Evolutionary conservation across 2,329 filamentous ascomycete genomes (phyloP).

Genomic region (Colletotrichum viniferum): DNA sequence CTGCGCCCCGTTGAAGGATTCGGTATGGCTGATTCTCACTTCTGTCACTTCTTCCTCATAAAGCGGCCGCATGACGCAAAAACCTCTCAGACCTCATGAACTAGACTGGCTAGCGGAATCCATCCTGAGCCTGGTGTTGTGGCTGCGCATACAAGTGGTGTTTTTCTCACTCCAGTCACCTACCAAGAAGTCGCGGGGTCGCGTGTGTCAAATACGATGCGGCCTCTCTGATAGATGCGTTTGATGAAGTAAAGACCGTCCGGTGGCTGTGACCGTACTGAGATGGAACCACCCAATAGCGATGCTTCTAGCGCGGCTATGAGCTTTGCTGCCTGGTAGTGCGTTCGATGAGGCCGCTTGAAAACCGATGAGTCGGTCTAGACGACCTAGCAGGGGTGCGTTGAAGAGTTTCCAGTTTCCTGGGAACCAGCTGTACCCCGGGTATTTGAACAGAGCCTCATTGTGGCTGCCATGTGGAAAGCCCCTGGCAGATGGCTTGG

Average conservation of each 20-base stretch:
- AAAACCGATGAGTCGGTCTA: not conserved
- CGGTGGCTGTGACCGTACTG: not conserved
- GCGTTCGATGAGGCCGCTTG: not conserved
- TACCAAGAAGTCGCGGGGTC: not conserved
- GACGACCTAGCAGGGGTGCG: not conserved
- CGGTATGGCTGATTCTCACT: not conserved
- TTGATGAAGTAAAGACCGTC: not conserved
- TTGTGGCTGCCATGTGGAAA: not conserved
- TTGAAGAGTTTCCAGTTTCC: not conserved
- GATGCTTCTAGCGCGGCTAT: not conserved
- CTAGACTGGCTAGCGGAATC: not conserved
- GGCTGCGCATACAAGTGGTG: not conserved
- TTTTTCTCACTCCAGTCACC: not conserved
- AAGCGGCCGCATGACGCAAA: not conserved
- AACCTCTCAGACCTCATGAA: not conserved
- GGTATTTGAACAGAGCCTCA: not conserved
- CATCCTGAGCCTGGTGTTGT: not conserved
- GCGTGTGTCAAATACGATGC: not conserved
- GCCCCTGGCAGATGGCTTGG: not conserved
- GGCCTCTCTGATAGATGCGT: not conserved
- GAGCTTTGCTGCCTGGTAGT: slow-evolving; percentile 3
- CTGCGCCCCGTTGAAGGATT: not conserved
- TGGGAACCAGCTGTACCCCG: not conserved
- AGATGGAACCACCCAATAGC: not conserved
- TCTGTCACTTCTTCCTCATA: not conserved